A percentile compares a stretch with the other conserved stretches of the same genome.
phyloP scores from a whole-genome alignment of 164 flowering plant genomes.

The Piper longum region DNA sequence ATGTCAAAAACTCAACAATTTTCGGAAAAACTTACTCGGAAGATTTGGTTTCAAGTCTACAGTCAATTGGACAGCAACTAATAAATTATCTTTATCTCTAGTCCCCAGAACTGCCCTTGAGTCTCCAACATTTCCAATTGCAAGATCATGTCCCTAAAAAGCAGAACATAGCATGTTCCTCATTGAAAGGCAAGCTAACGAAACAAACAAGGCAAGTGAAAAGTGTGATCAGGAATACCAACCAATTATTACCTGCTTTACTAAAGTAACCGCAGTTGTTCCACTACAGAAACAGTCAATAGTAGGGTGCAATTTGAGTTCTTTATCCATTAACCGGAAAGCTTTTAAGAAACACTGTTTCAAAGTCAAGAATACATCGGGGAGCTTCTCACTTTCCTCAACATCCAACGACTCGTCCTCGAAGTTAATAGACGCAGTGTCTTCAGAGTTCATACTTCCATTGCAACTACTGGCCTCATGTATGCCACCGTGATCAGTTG shows the following conservation, averaged over 20 bases:
- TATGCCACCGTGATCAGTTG: slow-evolving; percentile 6
- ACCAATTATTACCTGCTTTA: slow-evolving; percentile 42
- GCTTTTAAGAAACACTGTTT: slow-evolving; percentile 48
- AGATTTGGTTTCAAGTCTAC: slow-evolving; percentile 71
- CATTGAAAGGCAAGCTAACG: slow-evolving; percentile 3
- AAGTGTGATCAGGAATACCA: neutral
- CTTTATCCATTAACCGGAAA: slow-evolving; percentile 69
- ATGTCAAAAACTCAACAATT: neutral
- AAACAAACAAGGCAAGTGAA: slow-evolving; percentile 1
- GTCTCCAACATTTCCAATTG: slow-evolving; percentile 60
- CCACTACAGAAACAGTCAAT: slow-evolving; percentile 85
- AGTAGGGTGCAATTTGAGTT: slow-evolving; percentile 47
- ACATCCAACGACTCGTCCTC: slow-evolving; percentile 38
- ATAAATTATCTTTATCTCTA: slow-evolving; percentile 33
- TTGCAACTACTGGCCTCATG: slow-evolving; percentile 16
- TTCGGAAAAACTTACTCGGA: slow-evolving; percentile 25
- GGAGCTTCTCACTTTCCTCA: slow-evolving; percentile 35
- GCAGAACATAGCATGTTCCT: slow-evolving; percentile 3
- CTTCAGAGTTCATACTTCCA: slow-evolving; percentile 34
- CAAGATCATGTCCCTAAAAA: slow-evolving; percentile 41
- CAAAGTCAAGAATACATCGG: slow-evolving; percentile 39
- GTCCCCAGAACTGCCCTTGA: slow-evolving; percentile 55
- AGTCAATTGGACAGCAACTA: slow-evolving; percentile 50
- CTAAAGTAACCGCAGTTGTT: slow-evolving; percentile 55
- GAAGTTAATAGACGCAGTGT: slow-evolving; percentile 25